A percentile compares a stretch with the other conserved stretches of the same genome.
Evolutionary conservation across 2,329 filamentous ascomycete species (phyloP).

Genomic region (Colletotrichum sp.): DNA sequence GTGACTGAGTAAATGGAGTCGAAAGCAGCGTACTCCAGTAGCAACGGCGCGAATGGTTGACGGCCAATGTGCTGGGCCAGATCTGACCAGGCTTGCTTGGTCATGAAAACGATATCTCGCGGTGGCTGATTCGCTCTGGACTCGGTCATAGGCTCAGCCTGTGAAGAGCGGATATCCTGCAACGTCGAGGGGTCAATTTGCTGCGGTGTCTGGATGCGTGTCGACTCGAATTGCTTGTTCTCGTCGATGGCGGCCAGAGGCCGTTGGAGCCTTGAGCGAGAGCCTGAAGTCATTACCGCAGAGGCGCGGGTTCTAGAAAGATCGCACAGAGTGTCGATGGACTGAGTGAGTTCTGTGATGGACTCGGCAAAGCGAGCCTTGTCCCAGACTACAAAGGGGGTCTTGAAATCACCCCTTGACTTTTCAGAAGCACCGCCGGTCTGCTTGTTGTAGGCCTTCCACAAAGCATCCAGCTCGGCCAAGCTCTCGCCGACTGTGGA

Average conservation of each 20-base stretch:
- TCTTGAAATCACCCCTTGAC: conserved; percentile 53
- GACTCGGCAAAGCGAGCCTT: conserved; percentile 77
- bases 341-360: conserved; percentile 74
- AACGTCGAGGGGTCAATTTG: conserved; percentile 62
- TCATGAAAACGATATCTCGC: conserved; percentile 54
- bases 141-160: conserved; percentile 34
- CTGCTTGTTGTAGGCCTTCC: conserved; percentile 62
- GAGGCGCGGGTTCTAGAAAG: conserved; percentile 70
- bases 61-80: conserved; percentile 46
- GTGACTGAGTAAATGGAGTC: conserved; percentile 66
- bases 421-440: conserved; percentile 43
- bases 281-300: conserved; percentile 37
- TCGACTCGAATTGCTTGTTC: conserved; percentile 59
- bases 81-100: conserved; percentile 56
- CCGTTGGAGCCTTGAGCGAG: conserved; percentile 38
- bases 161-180: conserved; percentile 50
- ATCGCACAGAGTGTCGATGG: conserved; percentile 81
- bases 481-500: conserved; percentile 81
- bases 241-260: conserved; percentile 46
- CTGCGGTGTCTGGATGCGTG: conserved; percentile 65
- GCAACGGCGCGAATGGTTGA: conserved; percentile 58
- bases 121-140: conserved; percentile 28
- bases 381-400: conserved; percentile 67
- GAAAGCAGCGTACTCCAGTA: conserved; percentile 75
- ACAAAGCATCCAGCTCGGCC: conserved; percentile 76